Base-by-base conservation (phyloP, 139 green algal species). In the Micromonas pusilla region DNA sequence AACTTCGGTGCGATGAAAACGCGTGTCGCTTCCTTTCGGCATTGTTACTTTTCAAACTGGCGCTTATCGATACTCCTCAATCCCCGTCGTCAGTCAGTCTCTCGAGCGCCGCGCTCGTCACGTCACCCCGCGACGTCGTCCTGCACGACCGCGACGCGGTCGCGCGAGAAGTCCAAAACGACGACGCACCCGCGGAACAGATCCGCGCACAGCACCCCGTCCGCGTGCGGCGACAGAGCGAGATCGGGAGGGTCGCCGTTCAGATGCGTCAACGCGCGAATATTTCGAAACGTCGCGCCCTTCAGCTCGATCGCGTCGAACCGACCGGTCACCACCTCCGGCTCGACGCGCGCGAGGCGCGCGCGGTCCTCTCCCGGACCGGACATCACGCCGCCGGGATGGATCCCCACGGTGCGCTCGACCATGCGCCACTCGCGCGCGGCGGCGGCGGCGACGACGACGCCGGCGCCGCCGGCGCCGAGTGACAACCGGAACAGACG, bases 121-220 rank as follows among this genome's bases (percentile, higher is more conserved):
- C n/a, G n/a, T n/a, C n/a, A n/a, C n/a, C n/a, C n/a, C n/a, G n/a
- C n/a, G n/a, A 57, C 45, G 9, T 57, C 9, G 9, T 57, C 9
- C 45, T 9, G 9, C 45, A 57, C 9, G 9, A 73, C 66, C 33
- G 66, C 66, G 21, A 73, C 52, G 16, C 66, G 31, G 2, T 73
- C 23, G 26, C 37, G 34, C 16, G 16, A n/a, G 3, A 62, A 60
- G 30, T 75, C 68, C 3, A 75, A 21, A 19, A 63, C 25, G 16
- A 75, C 1, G 4, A 21, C 25, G 38, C 68, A 75, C 3, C 68
- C 68, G 21, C 68, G 68, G 30, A 75, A 75, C 9, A 62, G 30
- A 32, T 75, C 68, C 23, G 37, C 68, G 68, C 68, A 75, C 25
- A 75, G 2, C 19, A 26, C 38, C 34, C 68, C 68, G 37, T 75